Evolutionary conservation across 192 early-diverging fungal species (phyloP).

Genomic region (Chytriomyces confervae): DNA sequence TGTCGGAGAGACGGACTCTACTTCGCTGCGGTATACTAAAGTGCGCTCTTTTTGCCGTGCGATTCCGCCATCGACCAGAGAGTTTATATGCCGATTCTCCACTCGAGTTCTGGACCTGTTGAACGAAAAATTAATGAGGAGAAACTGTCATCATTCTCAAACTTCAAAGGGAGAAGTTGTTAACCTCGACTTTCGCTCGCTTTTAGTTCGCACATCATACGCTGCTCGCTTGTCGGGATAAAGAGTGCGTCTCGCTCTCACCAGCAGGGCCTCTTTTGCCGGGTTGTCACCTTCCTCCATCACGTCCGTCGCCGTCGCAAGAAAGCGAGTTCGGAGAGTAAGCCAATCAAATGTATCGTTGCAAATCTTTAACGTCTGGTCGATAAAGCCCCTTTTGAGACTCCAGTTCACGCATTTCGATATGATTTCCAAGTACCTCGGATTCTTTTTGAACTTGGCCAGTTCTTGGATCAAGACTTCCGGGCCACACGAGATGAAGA

Average conservation of each 20-base stretch:
- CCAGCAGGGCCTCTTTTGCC: slow-evolving; percentile 28
- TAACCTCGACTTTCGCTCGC: slow-evolving; percentile 4
- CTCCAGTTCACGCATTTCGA: slow-evolving; percentile 41
- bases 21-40: not conserved
- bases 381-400: slow-evolving; percentile 29
- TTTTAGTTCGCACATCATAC: not conserved
- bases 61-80: slow-evolving; percentile 32
- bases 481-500: slow-evolving; percentile 33
- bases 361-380: slow-evolving; percentile 38
- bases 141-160: too few relatives aligned
- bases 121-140: not conserved
- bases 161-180: too few relatives aligned
- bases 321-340: slow-evolving; percentile 40
- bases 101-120: slow-evolving; percentile 7
- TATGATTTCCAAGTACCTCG: slow-evolving; percentile 56
- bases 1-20: slow-evolving; percentile 4
- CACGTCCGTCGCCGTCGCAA: slow-evolving; percentile 38
- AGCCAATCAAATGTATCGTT: slow-evolving; percentile 52
- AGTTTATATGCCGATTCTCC: slow-evolving; percentile 18
- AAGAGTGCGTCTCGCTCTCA: slow-evolving; percentile 12
- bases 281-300: slow-evolving; percentile 32
- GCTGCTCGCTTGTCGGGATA: slow-evolving; percentile 35
- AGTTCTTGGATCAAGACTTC: slow-evolving; percentile 50
- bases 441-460: slow-evolving; percentile 52
- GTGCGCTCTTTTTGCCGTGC: not conserved